phyloP scores from a whole-genome alignment of 768 basidiomycete species.

The Cystobasidiopsis lactophilus region DNA sequence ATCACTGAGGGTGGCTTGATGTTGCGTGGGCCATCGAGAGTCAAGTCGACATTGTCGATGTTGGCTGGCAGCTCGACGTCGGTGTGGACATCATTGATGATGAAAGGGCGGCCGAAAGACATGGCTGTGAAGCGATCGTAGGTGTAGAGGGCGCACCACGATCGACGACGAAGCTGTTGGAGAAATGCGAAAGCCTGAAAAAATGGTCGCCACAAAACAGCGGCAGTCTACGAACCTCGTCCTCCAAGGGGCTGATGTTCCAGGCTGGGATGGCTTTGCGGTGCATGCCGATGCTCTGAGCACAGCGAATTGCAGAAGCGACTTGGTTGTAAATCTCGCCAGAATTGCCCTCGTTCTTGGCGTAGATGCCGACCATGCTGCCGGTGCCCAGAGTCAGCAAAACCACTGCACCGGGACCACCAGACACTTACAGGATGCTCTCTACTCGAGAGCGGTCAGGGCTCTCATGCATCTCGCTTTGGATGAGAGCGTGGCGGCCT shows the following conservation, averaged over 20 bases:
- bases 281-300: background rate
- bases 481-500: background rate
- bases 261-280: background rate
- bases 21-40: constrained; percentile 4
- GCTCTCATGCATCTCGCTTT: background rate
- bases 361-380: background rate
- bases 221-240: background rate
- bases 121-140: background rate
- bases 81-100: constrained; percentile 4
- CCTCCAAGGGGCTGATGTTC: background rate
- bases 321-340: background rate
- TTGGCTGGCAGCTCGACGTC: constrained; percentile 10
- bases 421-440: too few relatives aligned
- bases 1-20: background rate
- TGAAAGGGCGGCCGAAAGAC: constrained; percentile 6
- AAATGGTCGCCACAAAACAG: too few relatives aligned
- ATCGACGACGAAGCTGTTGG: background rate
- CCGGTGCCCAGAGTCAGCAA: too few relatives aligned
- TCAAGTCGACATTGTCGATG: constrained; percentile 6
- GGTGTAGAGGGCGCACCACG: background rate
- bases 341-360: background rate
- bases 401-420: too few relatives aligned
- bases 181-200: too few relatives aligned
- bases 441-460: background rate
- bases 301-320: background rate